phyloP scores from a whole-genome alignment of 163 green algal genomes.

The Scenedesmus sp. region DNA sequence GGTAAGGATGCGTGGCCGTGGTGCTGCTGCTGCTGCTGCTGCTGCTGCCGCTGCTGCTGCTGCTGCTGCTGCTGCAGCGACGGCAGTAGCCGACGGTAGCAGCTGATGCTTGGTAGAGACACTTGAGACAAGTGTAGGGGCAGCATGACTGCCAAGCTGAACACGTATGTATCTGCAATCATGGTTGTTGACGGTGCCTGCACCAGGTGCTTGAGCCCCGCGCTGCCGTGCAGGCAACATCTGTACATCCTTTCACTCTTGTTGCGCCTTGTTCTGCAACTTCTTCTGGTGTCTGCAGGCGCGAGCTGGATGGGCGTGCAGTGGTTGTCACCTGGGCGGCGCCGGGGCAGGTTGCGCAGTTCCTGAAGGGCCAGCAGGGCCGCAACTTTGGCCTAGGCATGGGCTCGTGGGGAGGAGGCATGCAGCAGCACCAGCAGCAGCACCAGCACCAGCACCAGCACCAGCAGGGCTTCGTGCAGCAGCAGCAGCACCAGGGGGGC shows the following conservation, averaged over 20 bases:
- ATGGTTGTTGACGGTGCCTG: not conserved
- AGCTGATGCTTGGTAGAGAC: no score
- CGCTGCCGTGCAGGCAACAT: not conserved
- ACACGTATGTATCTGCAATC: not conserved
- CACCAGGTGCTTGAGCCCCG: not conserved
- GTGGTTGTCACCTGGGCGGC: not conserved
- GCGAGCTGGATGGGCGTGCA: not conserved
- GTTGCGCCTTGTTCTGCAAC: not conserved
- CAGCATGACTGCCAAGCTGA: not conserved
- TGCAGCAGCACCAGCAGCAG: conserved; percentile 14
- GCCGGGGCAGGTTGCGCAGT: not conserved
- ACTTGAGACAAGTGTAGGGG: no score
- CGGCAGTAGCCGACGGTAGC: no score
- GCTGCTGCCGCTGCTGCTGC: no score
- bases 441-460: conserved; percentile 21
- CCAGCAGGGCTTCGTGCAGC: conserved; percentile 15
- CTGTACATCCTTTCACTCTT: no score
- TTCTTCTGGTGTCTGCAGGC: not conserved
- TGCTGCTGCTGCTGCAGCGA: not conserved
- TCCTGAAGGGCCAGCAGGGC: not conserved
- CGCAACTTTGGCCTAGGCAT: not conserved
- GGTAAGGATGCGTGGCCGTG: conserved; percentile 55
- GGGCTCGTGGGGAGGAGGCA: not conserved
- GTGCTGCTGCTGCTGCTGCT: not conserved
- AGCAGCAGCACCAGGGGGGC: conserved; percentile 33